Percentiles rank a stretch among this genome's conserved stretches.
Conservation (phyloP, 352 stramenopile genomes). For the Pythium monospermum region DNA sequence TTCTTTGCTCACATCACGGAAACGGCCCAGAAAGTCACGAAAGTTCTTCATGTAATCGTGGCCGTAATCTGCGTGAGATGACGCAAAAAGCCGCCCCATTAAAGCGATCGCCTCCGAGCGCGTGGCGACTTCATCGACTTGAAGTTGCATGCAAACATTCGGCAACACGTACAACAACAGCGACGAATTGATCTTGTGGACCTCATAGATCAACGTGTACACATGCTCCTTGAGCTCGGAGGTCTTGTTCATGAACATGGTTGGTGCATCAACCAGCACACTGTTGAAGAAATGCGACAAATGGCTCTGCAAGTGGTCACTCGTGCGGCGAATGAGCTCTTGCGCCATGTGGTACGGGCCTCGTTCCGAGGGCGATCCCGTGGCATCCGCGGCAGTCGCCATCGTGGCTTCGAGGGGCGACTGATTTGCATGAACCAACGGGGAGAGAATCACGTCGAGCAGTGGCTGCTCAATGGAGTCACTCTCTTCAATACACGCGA, state of each 20-base stretch:
- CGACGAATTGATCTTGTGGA: slow-evolving; percentile 77
- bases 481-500: slow-evolving; percentile 65
- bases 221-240: slow-evolving; percentile 77
- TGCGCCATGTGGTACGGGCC: slow-evolving; percentile 57
- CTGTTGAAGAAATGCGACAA: slow-evolving; percentile 81
- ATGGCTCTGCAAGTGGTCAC: slow-evolving; percentile 56
- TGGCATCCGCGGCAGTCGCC: background rate
- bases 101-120: slow-evolving; percentile 69
- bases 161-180: slow-evolving; percentile 77
- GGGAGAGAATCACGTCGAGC: slow-evolving; percentile 56
- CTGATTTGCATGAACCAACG: slow-evolving; percentile 34
- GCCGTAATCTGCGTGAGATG: slow-evolving; percentile 61
- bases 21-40: slow-evolving; percentile 80
- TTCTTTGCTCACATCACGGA: slow-evolving; percentile 82
- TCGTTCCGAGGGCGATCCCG: slow-evolving; percentile 9
- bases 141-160: slow-evolving; percentile 82
- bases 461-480: slow-evolving; percentile 59
- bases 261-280: slow-evolving; percentile 54
- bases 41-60: slow-evolving; percentile 82
- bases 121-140: slow-evolving; percentile 83
- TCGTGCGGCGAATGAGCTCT: slow-evolving; percentile 69
- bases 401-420: no score
- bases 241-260: slow-evolving; percentile 25
- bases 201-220: slow-evolving; percentile 77
- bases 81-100: slow-evolving; percentile 79